A percentile compares a stretch with the other conserved stretches of the same genome.
Evolutionary conservation across 805 yeast genomes (phyloP).

Genomic region (Pichia cephalocereana): DNA sequence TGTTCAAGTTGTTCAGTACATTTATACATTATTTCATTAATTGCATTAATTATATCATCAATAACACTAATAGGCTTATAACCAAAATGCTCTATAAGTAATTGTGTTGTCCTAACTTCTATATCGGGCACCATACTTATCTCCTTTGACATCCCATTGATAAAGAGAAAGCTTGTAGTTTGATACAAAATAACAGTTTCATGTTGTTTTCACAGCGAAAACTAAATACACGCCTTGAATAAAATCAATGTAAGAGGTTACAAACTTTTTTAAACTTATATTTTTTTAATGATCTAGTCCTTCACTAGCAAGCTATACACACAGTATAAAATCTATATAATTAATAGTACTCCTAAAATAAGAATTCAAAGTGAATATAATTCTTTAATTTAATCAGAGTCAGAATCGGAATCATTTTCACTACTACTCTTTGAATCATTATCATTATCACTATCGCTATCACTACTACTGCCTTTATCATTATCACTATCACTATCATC

Average conservation of each 20-base stretch:
- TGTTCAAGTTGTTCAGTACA: conserved; percentile 73
- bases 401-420: conserved; percentile 1
- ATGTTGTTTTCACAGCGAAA: no score
- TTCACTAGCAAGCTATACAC: no score
- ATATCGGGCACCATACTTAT: neutral
- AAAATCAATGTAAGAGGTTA: no score
- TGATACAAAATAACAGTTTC: no score
- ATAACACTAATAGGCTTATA: conserved; percentile 74
- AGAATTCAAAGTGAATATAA: no score
- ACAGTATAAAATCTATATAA: no score
- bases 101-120: conserved; percentile 25
- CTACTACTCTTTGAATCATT: neutral
- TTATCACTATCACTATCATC: conserved; percentile 10
- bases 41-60: conserved; percentile 84
- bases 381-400: neutral
- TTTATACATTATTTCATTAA: conserved; percentile 73
- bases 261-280: no score
- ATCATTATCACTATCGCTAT: neutral
- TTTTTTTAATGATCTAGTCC: no score
- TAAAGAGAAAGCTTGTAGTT: no score
- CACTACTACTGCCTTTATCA: neutral
- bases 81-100: conserved; percentile 80
- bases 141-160: neutral
- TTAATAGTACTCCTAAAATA: no score
- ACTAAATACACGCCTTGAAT: no score